Evolutionary conservation across 208 protist genomes (phyloP).

Genomic region (Blechomonas ayalai): DNA sequence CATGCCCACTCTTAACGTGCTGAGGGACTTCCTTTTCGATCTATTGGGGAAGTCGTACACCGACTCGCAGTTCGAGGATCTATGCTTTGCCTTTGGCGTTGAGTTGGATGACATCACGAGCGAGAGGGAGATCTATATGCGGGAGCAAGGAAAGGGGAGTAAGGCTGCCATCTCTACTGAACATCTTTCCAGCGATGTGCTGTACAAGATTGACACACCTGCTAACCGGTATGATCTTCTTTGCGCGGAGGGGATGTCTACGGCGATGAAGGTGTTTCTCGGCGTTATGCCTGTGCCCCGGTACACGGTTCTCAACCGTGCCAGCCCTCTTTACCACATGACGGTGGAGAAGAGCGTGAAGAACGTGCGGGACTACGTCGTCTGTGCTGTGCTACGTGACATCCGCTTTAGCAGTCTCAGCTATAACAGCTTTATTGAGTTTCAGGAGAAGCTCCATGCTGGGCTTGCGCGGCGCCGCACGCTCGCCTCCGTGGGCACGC

Average conservation of each 20-base stretch:
- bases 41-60: slow-evolving; percentile 83
- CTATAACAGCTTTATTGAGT: slow-evolving; percentile 98
- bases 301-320: slow-evolving; percentile 54
- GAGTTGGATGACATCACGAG: slow-evolving; percentile 98
- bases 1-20: slow-evolving; percentile 87
- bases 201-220: slow-evolving; percentile 98
- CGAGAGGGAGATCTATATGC: slow-evolving; percentile 90
- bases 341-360: slow-evolving; percentile 74
- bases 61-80: slow-evolving; percentile 92
- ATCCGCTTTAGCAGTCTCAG: slow-evolving; percentile 91
- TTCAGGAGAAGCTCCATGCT: slow-evolving; percentile 98
- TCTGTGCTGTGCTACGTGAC: slow-evolving; percentile 96
- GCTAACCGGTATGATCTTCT: slow-evolving; percentile 99
- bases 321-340: slow-evolving; percentile 75
- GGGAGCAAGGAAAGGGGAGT: slow-evolving; percentile 65
- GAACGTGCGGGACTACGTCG: slow-evolving; percentile 93
- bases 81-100: slow-evolving; percentile 98
- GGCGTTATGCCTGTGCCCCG: slow-evolving; percentile 48
- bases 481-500: slow-evolving; percentile 99
- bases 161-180: slow-evolving; percentile 5
- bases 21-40: slow-evolving; percentile 61
- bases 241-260: slow-evolving; percentile 91
- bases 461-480: slow-evolving; percentile 96
- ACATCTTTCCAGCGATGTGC: slow-evolving; percentile 81
- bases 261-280: slow-evolving; percentile 89